Percentiles rank a stretch among this genome's conserved stretches.
phyloP scores from a whole-genome alignment of 306 rosid species.

The Sindora glabra region DNA sequence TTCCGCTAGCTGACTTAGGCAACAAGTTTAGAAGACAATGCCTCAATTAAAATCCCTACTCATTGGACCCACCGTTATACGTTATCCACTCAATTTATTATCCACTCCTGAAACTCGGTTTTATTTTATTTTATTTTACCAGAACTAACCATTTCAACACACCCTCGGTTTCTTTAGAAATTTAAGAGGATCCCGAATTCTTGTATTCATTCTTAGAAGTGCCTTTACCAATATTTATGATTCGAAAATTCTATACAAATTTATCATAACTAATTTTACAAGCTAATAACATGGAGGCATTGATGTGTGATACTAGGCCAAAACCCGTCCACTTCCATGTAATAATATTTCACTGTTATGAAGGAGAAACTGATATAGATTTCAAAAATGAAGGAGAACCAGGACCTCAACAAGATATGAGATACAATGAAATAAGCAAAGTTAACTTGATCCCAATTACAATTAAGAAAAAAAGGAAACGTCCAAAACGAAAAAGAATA shows the following conservation, averaged over 20 bases:
- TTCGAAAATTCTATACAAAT: slow-evolving; percentile 13
- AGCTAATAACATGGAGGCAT: slow-evolving; percentile 3
- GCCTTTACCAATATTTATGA: too few species aligned
- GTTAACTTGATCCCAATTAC: slow-evolving; percentile 14
- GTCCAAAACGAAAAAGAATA: background rate
- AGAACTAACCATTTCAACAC: too few species aligned
- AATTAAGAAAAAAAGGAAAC: slow-evolving; percentile 8
- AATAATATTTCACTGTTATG: slow-evolving; percentile 10
- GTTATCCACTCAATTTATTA: too few species aligned
- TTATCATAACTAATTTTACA: background rate
- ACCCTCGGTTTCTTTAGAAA: too few species aligned
- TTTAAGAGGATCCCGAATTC: too few species aligned
- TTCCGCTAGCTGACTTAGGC: too few species aligned
- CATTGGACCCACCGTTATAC: too few species aligned
- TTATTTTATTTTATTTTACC: too few species aligned
- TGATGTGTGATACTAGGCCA: slow-evolving; percentile 5
- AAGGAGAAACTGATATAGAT: slow-evolving; percentile 6
- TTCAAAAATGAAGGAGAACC: slow-evolving; percentile 3
- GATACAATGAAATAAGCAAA: slow-evolving; percentile 16
- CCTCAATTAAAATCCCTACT: too few species aligned
- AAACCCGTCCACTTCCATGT: slow-evolving; percentile 18
- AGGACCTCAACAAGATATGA: slow-evolving; percentile 18
- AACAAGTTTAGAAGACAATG: too few species aligned
- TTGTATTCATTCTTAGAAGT: too few species aligned
- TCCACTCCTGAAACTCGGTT: too few species aligned